phyloP scores from a whole-genome alignment of 768 basidiomycete species.

The Kockovaella imperatae region DNA sequence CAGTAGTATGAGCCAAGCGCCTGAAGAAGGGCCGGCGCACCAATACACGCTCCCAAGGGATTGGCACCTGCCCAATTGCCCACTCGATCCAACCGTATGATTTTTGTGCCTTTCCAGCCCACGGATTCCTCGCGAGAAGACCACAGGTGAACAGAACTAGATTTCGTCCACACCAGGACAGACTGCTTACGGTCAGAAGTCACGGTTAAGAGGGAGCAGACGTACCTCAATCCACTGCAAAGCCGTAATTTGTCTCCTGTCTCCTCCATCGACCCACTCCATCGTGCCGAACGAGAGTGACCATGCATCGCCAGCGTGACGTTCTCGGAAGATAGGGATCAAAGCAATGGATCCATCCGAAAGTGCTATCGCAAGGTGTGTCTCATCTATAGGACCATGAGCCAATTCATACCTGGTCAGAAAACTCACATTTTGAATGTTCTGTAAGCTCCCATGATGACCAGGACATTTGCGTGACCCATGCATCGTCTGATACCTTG shows the following conservation, averaged over 20 bases:
- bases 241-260: conserved; percentile 17
- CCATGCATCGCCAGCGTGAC: not conserved
- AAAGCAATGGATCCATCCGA: conserved; percentile 18
- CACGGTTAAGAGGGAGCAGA: not conserved
- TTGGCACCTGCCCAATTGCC: conserved; percentile 38
- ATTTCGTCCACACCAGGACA: conserved; percentile 26
- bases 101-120: conserved; percentile 13
- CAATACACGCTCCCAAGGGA: conserved; percentile 17
- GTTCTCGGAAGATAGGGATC: conserved; percentile 10
- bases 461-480: conserved; percentile 25
- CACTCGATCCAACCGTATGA: conserved; percentile 10
- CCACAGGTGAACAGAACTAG: conserved; percentile 26
- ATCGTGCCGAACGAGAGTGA: not conserved
- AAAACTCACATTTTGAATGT: conserved; percentile 15
- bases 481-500: conserved; percentile 3
- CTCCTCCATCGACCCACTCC: conserved; percentile 10
- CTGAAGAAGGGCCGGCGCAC: conserved; percentile 10
- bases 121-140: not conserved
- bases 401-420: not conserved
- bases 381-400: conserved; percentile 6
- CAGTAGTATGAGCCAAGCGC: not conserved
- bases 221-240: conserved; percentile 25
- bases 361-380: conserved; percentile 14
- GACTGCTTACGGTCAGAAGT: conserved; percentile 3
- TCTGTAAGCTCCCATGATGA: conserved; percentile 14